These are phyloP conservation scores for Thalassiosira oceanica DNA, from an alignment of 352 stramenopile species.

Conservation along the genomic window DNA sequence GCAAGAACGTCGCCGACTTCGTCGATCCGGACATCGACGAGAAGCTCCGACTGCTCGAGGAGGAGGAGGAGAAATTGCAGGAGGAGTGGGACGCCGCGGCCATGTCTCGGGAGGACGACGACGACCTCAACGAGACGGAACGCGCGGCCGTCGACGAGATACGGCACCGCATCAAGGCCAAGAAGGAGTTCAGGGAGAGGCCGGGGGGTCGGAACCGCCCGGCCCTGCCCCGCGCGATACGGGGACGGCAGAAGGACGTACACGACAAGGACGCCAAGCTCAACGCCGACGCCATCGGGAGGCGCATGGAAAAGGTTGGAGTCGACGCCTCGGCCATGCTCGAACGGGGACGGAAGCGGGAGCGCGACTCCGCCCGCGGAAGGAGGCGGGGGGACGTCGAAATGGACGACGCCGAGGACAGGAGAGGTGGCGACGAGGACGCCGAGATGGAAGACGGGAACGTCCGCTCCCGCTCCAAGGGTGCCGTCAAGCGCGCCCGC, in stretches of 20 bases:
- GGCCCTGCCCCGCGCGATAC: conserved; percentile 85
- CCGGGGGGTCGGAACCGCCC: conserved; percentile 87
- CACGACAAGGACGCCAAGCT: conserved; percentile 73
- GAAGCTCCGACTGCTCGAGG: conserved; percentile 92
- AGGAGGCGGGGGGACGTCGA: conserved; percentile 55
- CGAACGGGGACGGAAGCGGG: conserved; percentile 85
- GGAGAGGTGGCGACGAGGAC: conserved; percentile 42
- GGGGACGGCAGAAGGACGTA: conserved; percentile 66
- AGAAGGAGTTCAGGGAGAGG: conserved; percentile 50
- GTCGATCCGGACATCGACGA: conserved; percentile 97
- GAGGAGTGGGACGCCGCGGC: conserved; percentile 85
- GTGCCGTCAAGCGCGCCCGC: conserved; percentile 61
- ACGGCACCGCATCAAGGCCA: conserved; percentile 90
- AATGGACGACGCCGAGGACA: conserved; percentile 85
- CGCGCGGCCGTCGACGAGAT: conserved; percentile 86
- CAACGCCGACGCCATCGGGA: conserved; percentile 86
- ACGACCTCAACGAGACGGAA: conserved; percentile 93
- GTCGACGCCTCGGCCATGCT: conserved; percentile 90
- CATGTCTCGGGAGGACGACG: conserved; percentile 84
- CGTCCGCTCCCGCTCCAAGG: conserved; percentile 72
- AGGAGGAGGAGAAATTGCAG: conserved; percentile 95
- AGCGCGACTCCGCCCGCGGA: conserved; percentile 84
- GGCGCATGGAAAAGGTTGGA: conserved; percentile 87
- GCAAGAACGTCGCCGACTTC: conserved; percentile 99
- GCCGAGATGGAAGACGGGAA: conserved; percentile 47